These are phyloP conservation scores for Phellopilus nigrolimitatus DNA, from an alignment of 1,284 basidiomycete genomes.

Conservation along the genomic window DNA sequence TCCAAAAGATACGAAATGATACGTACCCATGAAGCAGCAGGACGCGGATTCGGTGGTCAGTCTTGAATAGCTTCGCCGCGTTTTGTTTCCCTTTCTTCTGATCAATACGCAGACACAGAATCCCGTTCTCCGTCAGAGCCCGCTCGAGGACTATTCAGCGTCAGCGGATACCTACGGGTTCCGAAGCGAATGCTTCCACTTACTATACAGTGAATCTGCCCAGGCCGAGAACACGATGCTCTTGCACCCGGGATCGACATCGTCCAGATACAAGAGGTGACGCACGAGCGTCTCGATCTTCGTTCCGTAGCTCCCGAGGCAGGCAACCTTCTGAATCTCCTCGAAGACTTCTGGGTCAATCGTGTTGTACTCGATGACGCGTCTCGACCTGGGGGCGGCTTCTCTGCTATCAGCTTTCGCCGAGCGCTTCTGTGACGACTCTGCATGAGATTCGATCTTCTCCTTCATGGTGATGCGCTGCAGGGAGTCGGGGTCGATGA, in stretches of 20 bases:
- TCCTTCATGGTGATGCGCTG: conserved; percentile 55
- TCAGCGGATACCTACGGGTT: conserved; percentile 9
- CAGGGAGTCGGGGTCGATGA: conserved; percentile 48
- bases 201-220: conserved; percentile 73
- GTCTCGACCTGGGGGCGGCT: conserved; percentile 46
- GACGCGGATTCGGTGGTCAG: conserved; percentile 57
- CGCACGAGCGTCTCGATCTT: conserved; percentile 72
- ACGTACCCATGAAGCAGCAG: conserved; percentile 69
- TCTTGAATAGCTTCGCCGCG: conserved; percentile 59
- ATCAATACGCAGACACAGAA: conserved; percentile 62
- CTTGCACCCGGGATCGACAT: conserved; percentile 62
- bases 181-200: conserved; percentile 28
- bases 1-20: neutral
- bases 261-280: conserved; percentile 61
- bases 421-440: conserved; percentile 19
- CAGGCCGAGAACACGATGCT: conserved; percentile 81
- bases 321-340: conserved; percentile 57
- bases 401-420: conserved; percentile 38
- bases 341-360: conserved; percentile 46
- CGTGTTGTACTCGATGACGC: conserved; percentile 58
- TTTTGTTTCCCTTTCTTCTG: conserved; percentile 46
- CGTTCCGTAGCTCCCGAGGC: conserved; percentile 66
- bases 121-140: conserved; percentile 57
- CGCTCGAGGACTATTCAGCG: conserved; percentile 52
- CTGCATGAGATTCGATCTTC: conserved; percentile 24